Percentiles rank a stretch among this genome's conserved stretches.
Conservation (phyloP, 192 early-diverging fungal genomes). For the Coemansia sp. region DNA sequence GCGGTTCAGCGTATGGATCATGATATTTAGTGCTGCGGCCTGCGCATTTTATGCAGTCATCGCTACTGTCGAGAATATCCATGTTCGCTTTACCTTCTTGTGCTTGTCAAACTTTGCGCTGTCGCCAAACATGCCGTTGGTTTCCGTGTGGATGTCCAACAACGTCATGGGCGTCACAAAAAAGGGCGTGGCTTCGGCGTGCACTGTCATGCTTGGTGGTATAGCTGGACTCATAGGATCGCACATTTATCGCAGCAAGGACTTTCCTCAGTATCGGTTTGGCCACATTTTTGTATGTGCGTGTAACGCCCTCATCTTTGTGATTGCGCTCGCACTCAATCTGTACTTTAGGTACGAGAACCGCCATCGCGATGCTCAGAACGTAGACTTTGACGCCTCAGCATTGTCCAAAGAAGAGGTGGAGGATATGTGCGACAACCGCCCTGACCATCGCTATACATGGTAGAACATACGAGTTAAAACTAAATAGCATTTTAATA, state of each 20-base stretch:
- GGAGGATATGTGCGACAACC: conserved; percentile 36
- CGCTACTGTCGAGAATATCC: conserved; percentile 24
- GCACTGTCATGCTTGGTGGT: conserved; percentile 54
- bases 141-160: conserved; percentile 58
- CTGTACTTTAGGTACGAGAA: conserved; percentile 44
- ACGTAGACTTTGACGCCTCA: conserved; percentile 13
- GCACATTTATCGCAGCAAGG: conserved; percentile 58
- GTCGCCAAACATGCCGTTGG: conserved; percentile 50
- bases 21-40: conserved; percentile 47
- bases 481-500: neutral
- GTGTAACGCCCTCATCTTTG: conserved; percentile 38
- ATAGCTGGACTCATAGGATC: conserved; percentile 57
- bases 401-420: conserved; percentile 20
- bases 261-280: conserved; percentile 54
- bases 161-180: conserved; percentile 61
- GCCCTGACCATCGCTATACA: conserved; percentile 44
- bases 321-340: conserved; percentile 24
- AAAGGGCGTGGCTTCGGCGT: conserved; percentile 54
- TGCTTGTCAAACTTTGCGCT: conserved; percentile 47
- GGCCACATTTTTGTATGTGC: conserved; percentile 51
- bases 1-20: conserved; percentile 47
- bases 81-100: conserved; percentile 36
- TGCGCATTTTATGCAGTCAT: conserved; percentile 57
- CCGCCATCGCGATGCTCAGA: conserved; percentile 20
- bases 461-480: conserved; percentile 5